phyloP scores from a whole-genome alignment of 1,139 yeast species.

The Kodamaea arcana region DNA sequence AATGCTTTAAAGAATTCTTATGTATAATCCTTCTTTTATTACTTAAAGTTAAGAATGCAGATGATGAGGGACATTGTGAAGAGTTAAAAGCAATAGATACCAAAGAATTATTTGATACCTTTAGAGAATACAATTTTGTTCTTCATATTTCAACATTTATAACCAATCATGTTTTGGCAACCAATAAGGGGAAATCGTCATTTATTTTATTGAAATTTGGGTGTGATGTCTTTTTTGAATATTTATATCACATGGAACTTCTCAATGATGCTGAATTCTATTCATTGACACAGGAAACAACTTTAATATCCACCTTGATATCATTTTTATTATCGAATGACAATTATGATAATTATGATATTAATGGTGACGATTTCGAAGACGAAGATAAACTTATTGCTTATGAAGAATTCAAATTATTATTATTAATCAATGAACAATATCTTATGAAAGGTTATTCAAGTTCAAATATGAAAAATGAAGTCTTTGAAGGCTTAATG shows the following conservation, averaged over 20 bases:
- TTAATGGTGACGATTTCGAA: constrained; percentile 38
- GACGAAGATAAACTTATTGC: constrained; percentile 62
- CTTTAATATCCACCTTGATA: constrained; percentile 38
- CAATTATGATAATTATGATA: constrained; percentile 38
- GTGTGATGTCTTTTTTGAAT: constrained; percentile 43
- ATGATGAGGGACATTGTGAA: constrained; percentile 4
- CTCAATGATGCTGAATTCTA: constrained; percentile 33
- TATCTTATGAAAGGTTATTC: constrained; percentile 62
- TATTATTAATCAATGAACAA: constrained; percentile 78
- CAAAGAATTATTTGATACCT: constrained; percentile 21
- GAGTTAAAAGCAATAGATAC: constrained; percentile 11
- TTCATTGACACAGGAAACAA: constrained; percentile 23
- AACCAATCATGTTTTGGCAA: constrained; percentile 24
- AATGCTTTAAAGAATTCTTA: constrained; percentile 33
- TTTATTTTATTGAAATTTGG: constrained; percentile 36
- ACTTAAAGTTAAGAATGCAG: constrained; percentile 30
- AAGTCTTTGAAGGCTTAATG: constrained; percentile 46
- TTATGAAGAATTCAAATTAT: constrained; percentile 67
- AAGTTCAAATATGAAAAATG: constrained; percentile 31
- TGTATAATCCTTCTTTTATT: constrained; percentile 33
- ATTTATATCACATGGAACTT: constrained; percentile 35
- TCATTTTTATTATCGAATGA: constrained; percentile 51
- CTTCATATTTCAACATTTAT: constrained; percentile 42
- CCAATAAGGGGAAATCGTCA: constrained; percentile 19
- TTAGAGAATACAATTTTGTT: constrained; percentile 44